A percentile compares a stretch with the other conserved stretches of the same genome.
Conservation (phyloP, 345 rosid genomes). For the Melaleuca quinquenervia region DNA sequence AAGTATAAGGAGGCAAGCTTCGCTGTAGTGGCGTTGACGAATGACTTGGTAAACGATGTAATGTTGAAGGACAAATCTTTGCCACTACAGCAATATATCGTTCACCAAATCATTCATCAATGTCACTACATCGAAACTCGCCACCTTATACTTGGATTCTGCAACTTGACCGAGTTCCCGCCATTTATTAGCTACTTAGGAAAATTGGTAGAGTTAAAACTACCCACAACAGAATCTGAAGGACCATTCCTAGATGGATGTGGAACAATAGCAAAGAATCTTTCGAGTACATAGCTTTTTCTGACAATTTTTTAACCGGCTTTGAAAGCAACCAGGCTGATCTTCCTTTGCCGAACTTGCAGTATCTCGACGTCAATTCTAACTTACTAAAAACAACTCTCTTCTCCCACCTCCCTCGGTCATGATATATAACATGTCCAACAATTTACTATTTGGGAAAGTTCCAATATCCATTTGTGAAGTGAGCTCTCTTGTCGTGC, state of each 20-base stretch:
- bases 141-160: neutral
- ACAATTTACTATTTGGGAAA: neutral
- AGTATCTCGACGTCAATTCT: neutral
- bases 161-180: neutral
- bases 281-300: accelerated
- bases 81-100: neutral
- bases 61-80: neutral
- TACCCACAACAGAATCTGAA: neutral
- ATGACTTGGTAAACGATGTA: neutral
- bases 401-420: neutral
- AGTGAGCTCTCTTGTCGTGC: neutral
- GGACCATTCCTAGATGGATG: neutral
- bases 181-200: neutral
- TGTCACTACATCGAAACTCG: neutral
- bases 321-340: accelerated
- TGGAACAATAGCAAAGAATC: neutral
- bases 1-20: accelerated
- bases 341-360: neutral
- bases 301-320: neutral
- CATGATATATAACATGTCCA: neutral
- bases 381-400: neutral
- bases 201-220: accelerated
- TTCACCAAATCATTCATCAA: neutral
- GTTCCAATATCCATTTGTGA: neutral
- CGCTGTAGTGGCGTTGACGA: neutral